Base-by-base conservation (phyloP, 352 stramenopile species). In the Globisporangium canariense region DNA sequence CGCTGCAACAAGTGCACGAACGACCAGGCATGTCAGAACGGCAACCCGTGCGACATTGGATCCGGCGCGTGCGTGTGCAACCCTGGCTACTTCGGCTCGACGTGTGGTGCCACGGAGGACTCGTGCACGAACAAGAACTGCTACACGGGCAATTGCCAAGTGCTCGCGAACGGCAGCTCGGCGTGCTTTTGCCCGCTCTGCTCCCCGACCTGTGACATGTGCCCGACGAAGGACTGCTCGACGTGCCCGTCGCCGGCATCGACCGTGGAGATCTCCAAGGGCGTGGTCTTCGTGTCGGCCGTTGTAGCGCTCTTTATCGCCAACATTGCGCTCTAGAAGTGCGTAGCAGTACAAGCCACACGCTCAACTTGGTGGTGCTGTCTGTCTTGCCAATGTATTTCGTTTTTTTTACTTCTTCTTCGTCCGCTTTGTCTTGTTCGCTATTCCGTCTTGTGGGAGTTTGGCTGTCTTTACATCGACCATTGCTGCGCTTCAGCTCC, bases 1-100 rank as follows among this genome's bases (percentile, higher is more conserved):
- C 72, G 72, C 20, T 78, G 72, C 63, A 62, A 63, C 51, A 74
- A 77, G 60, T 78, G 72, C 68, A 77, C 70, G 30, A 74, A 70
- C 34, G 68, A 78, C 60, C 67, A 63, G 34, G 72, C 66, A 30
- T 78, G 72, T 50, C 60, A 78, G 67, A 78, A 78, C 64, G 43
- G 43, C 61, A 69, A 71, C 55, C 43, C 45, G 22, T 78, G 72
- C 55, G 54, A 78, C 56, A 43, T 69, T 9, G 66, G 58, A 18
- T 46, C 56, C 3, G 72, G 72, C 28, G 25, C 47, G 40, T 78
- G 72, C 59, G 53, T 74, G 25, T 78, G 71, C 61, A 64, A 68
- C 20, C 43, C 65, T 4, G 71, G 71, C 11, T 78, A 69, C 67
- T 75, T 62, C 51, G 71, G 71, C 30, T 49, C 64, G 14, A 74